These are phyloP conservation scores for Selaginella tamariscina DNA, from an alignment of 75 land plant species.

Conservation along the genomic window DNA sequence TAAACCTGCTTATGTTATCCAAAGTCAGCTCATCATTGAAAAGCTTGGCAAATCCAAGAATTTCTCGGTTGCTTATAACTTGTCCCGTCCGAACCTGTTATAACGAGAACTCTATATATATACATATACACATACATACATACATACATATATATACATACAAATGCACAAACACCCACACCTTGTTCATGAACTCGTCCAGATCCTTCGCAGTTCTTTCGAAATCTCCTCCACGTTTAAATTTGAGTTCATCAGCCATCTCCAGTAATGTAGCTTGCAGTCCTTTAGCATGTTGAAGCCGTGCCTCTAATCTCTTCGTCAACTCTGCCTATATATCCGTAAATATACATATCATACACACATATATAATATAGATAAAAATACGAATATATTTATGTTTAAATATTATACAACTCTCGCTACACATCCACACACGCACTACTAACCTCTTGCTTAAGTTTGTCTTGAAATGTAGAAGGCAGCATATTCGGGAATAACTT, in stretches of 20 bases:
- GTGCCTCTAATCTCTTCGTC: slow-evolving; percentile 67
- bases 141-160: no score
- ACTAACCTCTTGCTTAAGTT: slow-evolving; percentile 91
- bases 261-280: slow-evolving; percentile 85
- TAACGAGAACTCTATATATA: neutral
- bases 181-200: slow-evolving; percentile 78
- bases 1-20: slow-evolving; percentile 94
- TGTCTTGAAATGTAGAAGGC: slow-evolving; percentile 99
- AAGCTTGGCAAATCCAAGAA: slow-evolving; percentile 83
- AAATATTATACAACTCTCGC: neutral
- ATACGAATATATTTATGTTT: no score
- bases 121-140: no score
- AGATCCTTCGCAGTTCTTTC: slow-evolving; percentile 82
- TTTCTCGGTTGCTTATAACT: slow-evolving; percentile 70
- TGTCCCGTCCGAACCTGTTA: slow-evolving; percentile 76
- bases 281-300: slow-evolving; percentile 92
- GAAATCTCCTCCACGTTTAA: slow-evolving; percentile 66
- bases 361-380: neutral
- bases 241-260: slow-evolving; percentile 95
- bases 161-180: neutral
- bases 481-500: slow-evolving; percentile 97
- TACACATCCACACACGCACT: neutral
- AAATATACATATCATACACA: neutral
- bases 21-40: slow-evolving; percentile 97
- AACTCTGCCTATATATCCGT: slow-evolving; percentile 46